These are phyloP conservation scores for Phytophthora chlamydospora DNA, from an alignment of 352 stramenopile species.

Conservation along the genomic window DNA sequence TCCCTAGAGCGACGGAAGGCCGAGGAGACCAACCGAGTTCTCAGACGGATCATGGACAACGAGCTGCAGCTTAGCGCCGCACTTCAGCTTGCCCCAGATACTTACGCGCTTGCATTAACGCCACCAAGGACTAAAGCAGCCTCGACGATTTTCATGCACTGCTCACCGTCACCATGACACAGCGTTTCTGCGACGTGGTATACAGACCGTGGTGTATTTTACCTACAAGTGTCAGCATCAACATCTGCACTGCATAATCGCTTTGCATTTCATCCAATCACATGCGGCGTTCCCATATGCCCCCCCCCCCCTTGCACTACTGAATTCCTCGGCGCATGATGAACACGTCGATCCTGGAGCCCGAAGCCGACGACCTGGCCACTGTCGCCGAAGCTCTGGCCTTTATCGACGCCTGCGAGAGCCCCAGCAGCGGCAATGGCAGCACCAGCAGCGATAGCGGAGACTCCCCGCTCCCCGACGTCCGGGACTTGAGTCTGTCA, in stretches of 20 bases:
- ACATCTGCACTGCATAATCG: conserved; percentile 23
- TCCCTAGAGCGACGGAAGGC: conserved; percentile 21
- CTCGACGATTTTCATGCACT: too few relatives aligned
- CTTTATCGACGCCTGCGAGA: conserved; percentile 35
- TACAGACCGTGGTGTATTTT: neutral
- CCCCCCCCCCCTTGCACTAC: neutral
- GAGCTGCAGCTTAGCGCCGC: conserved; percentile 18
- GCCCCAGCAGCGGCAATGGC: conserved; percentile 1
- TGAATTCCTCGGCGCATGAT: conserved; percentile 5
- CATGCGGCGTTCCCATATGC: too few relatives aligned
- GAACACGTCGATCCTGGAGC: conserved; percentile 12
- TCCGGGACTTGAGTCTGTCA: neutral
- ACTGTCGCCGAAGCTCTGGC: conserved; percentile 37
- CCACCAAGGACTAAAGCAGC: too few relatives aligned
- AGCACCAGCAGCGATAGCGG: conserved; percentile 22
- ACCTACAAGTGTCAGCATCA: conserved; percentile 3
- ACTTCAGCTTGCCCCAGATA: conserved; percentile 7
- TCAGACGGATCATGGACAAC: conserved; percentile 20
- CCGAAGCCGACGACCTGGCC: conserved; percentile 22
- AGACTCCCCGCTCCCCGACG: neutral
- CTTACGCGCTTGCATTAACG: neutral
- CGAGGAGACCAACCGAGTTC: conserved; percentile 28
- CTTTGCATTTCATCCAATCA: neutral
- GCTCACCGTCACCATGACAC: too few relatives aligned
- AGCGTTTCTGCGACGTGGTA: too few relatives aligned